Evolutionary conservation across 768 basidiomycete genomes (phyloP).

Genomic region (Phylloporus sp.): DNA sequence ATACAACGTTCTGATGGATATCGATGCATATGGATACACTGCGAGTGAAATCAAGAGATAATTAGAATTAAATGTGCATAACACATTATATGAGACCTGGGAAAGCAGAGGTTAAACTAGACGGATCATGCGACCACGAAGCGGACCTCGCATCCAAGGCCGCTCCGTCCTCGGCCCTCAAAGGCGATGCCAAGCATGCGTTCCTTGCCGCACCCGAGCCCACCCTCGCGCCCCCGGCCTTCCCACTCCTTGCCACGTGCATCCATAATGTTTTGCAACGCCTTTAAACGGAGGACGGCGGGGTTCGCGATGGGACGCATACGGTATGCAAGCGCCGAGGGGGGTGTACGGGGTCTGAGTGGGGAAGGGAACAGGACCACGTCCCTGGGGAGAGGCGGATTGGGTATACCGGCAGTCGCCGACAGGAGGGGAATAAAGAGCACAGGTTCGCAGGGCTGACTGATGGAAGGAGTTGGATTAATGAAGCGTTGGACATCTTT

Average conservation of each 20-base stretch:
- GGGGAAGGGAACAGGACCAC: slow-evolving; percentile 40
- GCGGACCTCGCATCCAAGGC: slow-evolving; percentile 41
- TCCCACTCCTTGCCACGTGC: slow-evolving; percentile 45
- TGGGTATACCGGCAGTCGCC: slow-evolving; percentile 27
- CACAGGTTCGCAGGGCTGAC: slow-evolving; percentile 21
- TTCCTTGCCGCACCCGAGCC: slow-evolving; percentile 54
- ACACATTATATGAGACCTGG: slow-evolving; percentile 26
- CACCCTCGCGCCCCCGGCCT: slow-evolving; percentile 45
- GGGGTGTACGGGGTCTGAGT: slow-evolving; percentile 37
- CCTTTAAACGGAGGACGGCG: slow-evolving; percentile 52
- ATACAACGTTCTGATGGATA: slow-evolving; percentile 11
- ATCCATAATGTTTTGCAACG: slow-evolving; percentile 54
- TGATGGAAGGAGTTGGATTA: slow-evolving; percentile 10
- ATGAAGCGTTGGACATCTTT: slow-evolving; percentile 44
- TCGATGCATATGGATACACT: slow-evolving; percentile 28
- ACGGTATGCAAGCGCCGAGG: slow-evolving; percentile 37
- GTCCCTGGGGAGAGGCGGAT: slow-evolving; percentile 30
- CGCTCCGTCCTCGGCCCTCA: slow-evolving; percentile 57
- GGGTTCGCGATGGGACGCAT: slow-evolving; percentile 61
- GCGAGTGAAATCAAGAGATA: slow-evolving; percentile 8
- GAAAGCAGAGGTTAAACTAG: neutral
- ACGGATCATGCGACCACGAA: slow-evolving; percentile 27
- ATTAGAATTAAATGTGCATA: slow-evolving; percentile 34
- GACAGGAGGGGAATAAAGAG: slow-evolving; percentile 42
- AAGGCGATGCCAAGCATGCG: slow-evolving; percentile 55